These are phyloP conservation scores for Camellia japonica DNA, from an alignment of 148 eudicot species.

Conservation along the genomic window DNA sequence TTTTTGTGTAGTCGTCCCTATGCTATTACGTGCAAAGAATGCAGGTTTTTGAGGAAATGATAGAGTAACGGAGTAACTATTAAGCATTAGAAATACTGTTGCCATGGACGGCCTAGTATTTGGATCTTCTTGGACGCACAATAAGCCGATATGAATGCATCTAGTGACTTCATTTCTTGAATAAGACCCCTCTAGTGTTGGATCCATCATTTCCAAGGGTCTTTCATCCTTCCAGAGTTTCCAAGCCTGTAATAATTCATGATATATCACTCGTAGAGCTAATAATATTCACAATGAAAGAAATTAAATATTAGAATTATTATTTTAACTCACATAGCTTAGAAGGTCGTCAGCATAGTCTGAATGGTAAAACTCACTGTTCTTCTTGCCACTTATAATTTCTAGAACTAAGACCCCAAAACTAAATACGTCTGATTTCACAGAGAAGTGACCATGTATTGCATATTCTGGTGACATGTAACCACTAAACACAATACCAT, in stretches of 20 bases:
- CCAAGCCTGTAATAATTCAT: slow-evolving; percentile 28
- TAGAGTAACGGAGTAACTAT: slow-evolving; percentile 13
- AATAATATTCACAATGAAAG: no score
- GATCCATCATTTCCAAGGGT: slow-evolving; percentile 20
- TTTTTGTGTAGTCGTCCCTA: background rate
- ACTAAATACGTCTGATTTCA: slow-evolving; percentile 56
- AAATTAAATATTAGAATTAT: no score
- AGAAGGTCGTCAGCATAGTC: slow-evolving; percentile 27
- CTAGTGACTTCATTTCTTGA: slow-evolving; percentile 24
- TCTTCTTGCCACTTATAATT: slow-evolving; percentile 40
- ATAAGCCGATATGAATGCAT: slow-evolving; percentile 28
- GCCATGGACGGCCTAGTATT: slow-evolving; percentile 38
- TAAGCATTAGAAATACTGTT: slow-evolving; percentile 31
- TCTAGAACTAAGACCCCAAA: slow-evolving; percentile 52
- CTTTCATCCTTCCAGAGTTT: slow-evolving; percentile 29
- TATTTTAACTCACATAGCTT: slow-evolving; percentile 29
- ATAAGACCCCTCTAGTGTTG: background rate
- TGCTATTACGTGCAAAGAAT: background rate
- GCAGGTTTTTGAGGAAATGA: slow-evolving; percentile 25
- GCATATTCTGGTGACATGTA: slow-evolving; percentile 53
- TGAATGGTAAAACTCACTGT: slow-evolving; percentile 11
- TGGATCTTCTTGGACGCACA: slow-evolving; percentile 37
- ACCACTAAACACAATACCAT: background rate
- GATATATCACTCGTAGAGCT: background rate
- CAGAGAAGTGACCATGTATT: slow-evolving; percentile 42